These are phyloP conservation scores for Ceriops tagal DNA, from an alignment of 345 rosid species.

Conservation along the genomic window DNA sequence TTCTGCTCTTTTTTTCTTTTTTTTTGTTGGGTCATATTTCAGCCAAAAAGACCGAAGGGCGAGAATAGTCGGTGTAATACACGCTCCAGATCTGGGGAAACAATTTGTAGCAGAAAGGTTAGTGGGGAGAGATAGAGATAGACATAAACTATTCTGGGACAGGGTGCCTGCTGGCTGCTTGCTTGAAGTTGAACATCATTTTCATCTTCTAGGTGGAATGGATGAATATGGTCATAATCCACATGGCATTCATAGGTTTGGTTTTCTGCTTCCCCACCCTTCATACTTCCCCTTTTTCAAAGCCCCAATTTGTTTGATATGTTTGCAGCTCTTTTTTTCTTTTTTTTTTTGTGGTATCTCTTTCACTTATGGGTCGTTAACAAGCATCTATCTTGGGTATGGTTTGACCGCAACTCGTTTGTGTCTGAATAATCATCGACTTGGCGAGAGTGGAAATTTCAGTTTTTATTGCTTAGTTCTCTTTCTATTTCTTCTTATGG, in stretches of 20 bases:
- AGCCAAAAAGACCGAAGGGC: too few species aligned
- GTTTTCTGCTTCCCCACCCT: slow-evolving; percentile 1
- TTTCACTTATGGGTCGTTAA: background rate
- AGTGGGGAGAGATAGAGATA: too few species aligned
- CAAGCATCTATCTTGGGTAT: background rate
- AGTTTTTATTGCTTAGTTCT: background rate
- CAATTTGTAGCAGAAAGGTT: too few species aligned
- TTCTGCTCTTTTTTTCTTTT: too few species aligned
- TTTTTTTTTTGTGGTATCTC: background rate
- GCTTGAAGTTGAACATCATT: background rate
- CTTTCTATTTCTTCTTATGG: background rate
- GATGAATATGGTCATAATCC: slow-evolving; percentile 27
- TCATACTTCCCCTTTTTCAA: background rate
- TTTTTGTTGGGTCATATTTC: too few species aligned
- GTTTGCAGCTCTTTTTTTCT: background rate
- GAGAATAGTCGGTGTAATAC: too few species aligned
- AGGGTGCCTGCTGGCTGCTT: too few species aligned
- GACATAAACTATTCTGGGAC: too few species aligned
- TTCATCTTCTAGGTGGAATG: slow-evolving; percentile 18
- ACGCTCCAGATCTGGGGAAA: too few species aligned
- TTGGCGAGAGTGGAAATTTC: background rate
- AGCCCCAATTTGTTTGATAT: too few species aligned
- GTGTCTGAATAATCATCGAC: background rate
- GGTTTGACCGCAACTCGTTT: too few species aligned
- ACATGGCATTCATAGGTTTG: slow-evolving; percentile 37